These are phyloP conservation scores for Apiospora malaysiana DNA, from an alignment of 2,329 filamentous ascomycete genomes.

Conservation along the genomic window DNA sequence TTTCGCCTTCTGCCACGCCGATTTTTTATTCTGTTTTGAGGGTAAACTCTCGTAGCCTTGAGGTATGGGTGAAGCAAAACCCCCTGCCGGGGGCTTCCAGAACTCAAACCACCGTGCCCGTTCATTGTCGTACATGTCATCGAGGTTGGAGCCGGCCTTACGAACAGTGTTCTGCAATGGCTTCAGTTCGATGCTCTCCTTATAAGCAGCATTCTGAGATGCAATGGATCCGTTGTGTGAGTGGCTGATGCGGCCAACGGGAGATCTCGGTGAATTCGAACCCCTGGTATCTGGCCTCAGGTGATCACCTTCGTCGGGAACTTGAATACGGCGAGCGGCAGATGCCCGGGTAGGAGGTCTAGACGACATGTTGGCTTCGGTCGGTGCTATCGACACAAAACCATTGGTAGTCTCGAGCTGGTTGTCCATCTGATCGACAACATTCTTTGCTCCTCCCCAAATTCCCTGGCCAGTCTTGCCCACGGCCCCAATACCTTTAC, in stretches of 20 bases:
- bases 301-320: constrained; percentile 42
- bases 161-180: constrained; percentile 58
- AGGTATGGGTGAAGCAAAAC: constrained; percentile 66
- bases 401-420: constrained; percentile 62
- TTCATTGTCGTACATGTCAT: constrained; percentile 55
- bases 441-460: constrained; percentile 50
- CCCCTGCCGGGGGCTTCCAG: constrained; percentile 67
- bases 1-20: constrained; percentile 58
- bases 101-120: constrained; percentile 65
- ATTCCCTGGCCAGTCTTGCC: constrained; percentile 51
- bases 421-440: constrained; percentile 56
- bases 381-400: constrained; percentile 47
- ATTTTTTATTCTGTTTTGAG: constrained; percentile 52
- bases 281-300: constrained; percentile 34
- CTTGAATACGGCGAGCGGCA: constrained; percentile 39
- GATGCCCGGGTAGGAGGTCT: constrained; percentile 32
- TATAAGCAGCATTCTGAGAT: constrained; percentile 48
- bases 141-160: constrained; percentile 50
- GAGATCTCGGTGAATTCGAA: constrained; percentile 24
- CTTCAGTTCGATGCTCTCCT: constrained; percentile 40
- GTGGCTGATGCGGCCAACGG: constrained; percentile 23
- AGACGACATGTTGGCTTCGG: constrained; percentile 30
- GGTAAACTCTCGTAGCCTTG: constrained; percentile 57
- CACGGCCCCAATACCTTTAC: constrained; percentile 49
- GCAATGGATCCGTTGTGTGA: constrained; percentile 42